Evolutionary conservation across 768 basidiomycete species (phyloP), one percentile per base, ranked within the genome.

Genomic region (Tephrocybe rancida): DNA sequence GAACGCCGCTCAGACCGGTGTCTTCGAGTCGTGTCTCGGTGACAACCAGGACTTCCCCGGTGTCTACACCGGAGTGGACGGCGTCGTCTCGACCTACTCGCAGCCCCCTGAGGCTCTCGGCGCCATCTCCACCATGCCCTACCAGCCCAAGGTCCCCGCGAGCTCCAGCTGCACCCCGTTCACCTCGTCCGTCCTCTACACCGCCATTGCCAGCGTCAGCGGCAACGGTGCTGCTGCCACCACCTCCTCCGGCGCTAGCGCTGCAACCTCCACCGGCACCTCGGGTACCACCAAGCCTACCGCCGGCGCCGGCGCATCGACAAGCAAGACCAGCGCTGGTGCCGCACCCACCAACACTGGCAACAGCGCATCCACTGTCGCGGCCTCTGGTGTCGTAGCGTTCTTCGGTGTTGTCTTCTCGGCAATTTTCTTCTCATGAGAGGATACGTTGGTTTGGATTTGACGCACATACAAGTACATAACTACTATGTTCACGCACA

Each of bases 31-130:
- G 7, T 93, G 91, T 71, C 64, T 79, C 8, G 83, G 84, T 21
- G 87, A 89, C n/a, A 73, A 81, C 63, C 83, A 85, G 73, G 74
- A 76, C 14, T 76, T 75, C 47, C 83, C 84, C 7, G 89, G 88
- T n/a, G 50, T 71, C 21, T 77, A 75, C 58, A 72, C 71, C 13
- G 55, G 56, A 11, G 32, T 55, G 3, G 60, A 66, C 48, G 82
- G 85, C 24, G 59, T 45, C 16, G 70, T 69, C 8, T 38, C 58
- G 63, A 78, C 77, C 8, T 78, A 75, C 63, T 63, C 62, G 6
- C 75, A 78, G 59, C 76, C 76, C 16, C 68, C 71, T 3, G 74
- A 74, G 52, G 58, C 62, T 6, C 65, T 71, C 6, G 76, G 75
- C 18, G 50, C 62, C 6, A 76, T 78, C 54, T 50, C 56, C 26